phyloP scores from a whole-genome alignment of 768 basidiomycete genomes.

The Leccinum arenicola region DNA sequence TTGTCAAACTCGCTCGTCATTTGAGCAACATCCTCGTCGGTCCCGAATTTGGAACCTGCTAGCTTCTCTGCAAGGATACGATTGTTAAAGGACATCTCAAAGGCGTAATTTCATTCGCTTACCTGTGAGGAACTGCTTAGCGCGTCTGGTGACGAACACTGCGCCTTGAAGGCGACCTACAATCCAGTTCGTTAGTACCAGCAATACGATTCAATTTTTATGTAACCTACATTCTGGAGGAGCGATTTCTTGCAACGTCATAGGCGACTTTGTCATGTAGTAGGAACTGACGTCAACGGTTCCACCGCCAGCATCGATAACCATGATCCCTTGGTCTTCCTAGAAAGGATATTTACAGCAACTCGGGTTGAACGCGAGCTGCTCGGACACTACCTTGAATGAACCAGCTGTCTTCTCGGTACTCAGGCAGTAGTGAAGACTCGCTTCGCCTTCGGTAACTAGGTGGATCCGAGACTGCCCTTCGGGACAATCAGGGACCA shows the following conservation, averaged over 20 bases:
- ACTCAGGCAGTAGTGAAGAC: slow-evolving; percentile 46
- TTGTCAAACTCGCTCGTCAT: slow-evolving; percentile 46
- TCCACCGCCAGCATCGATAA: slow-evolving; percentile 64
- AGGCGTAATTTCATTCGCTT: neutral
- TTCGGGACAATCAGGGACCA: slow-evolving; percentile 35
- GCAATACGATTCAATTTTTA: neutral
- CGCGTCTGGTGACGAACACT: slow-evolving; percentile 47
- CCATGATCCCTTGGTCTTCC: slow-evolving; percentile 45
- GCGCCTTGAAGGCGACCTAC: slow-evolving; percentile 51
- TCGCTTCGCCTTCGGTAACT: slow-evolving; percentile 54
- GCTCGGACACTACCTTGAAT: slow-evolving; percentile 21
- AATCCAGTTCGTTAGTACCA: slow-evolving; percentile 2
- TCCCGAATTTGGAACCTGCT: slow-evolving; percentile 37
- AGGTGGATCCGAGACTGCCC: slow-evolving; percentile 41
- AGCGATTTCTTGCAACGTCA: slow-evolving; percentile 48
- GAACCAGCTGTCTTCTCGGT: slow-evolving; percentile 32
- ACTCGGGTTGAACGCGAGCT: neutral
- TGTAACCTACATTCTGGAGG: slow-evolving; percentile 38
- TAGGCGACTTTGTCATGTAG: slow-evolving; percentile 32
- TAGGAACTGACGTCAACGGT: slow-evolving; percentile 62
- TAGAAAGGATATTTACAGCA: slow-evolving; percentile 16
- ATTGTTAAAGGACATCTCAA: neutral
- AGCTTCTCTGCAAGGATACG: slow-evolving; percentile 36
- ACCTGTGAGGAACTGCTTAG: slow-evolving; percentile 40
- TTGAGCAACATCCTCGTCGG: slow-evolving; percentile 38